These are phyloP conservation scores for Trichoderma orchidacearum DNA, from an alignment of 495 filamentous ascomycete species.

Conservation along the genomic window DNA sequence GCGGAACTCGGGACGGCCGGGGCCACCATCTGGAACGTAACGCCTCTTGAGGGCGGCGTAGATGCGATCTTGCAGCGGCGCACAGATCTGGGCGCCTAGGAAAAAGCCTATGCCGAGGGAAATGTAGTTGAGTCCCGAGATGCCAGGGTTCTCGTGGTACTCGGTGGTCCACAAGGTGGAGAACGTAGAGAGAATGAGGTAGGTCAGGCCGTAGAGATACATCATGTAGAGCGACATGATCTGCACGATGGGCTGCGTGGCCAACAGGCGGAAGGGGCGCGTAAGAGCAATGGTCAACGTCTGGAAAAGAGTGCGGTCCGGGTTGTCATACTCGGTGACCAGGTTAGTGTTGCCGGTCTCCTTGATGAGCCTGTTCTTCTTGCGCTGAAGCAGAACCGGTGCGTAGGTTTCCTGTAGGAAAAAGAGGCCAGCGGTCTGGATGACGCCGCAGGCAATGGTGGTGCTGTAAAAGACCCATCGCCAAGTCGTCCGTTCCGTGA, in stretches of 20 bases:
- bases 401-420: constrained; percentile 60
- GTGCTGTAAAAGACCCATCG: constrained; percentile 56
- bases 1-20: constrained; percentile 48
- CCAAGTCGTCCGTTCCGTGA: constrained; percentile 55
- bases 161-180: constrained; percentile 42
- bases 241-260: constrained; percentile 48
- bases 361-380: constrained; percentile 42
- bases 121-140: constrained; percentile 56
- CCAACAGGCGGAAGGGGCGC: constrained; percentile 43
- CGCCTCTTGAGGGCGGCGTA: constrained; percentile 47
- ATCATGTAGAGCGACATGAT: constrained; percentile 27
- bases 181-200: constrained; percentile 59
- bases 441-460: constrained; percentile 45
- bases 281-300: constrained; percentile 31
- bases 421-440: constrained; percentile 52
- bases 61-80: constrained; percentile 47
- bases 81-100: constrained; percentile 47
- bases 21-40: constrained; percentile 29
- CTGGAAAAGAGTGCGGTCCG: constrained; percentile 23
- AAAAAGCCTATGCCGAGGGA: constrained; percentile 59
- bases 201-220: constrained; percentile 63
- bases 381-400: constrained; percentile 44
- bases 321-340: constrained; percentile 48
- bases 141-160: constrained; percentile 47
- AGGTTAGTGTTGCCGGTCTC: constrained; percentile 49